Evolutionary conservation across 2,329 filamentous ascomycete genomes (phyloP), one percentile per base, ranked within the genome.

Genomic region (Basipetospora chlamydospora): DNA sequence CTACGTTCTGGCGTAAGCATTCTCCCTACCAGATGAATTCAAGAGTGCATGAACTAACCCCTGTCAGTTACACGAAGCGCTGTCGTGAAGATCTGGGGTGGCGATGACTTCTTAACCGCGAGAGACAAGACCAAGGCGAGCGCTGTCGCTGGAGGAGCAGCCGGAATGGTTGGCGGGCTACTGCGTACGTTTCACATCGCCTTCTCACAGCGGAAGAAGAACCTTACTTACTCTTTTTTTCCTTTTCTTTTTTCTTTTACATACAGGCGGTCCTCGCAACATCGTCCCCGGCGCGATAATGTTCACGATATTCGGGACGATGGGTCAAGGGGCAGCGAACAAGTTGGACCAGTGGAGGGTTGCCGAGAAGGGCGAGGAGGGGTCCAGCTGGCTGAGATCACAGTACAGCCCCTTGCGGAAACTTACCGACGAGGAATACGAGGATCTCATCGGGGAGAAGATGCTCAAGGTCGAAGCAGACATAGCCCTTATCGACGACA

Each of bases 401-500:
- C 77, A 69, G 48, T 84, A 77, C 71, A 80, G 75, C 43, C 82
- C 82, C 0, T 62, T 90, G 42, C 78, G 68, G 46, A 68, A 70
- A 10, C 58, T 90, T 18, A 73, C 73, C 1, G 77, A 90, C 45
- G 67, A 78, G 18, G 76, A 90, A 46, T 90, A 90, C 49, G 68
- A 70, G 40, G 58, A 66, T 1, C 74, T 85, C 58, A 61, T 90
- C 48, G 62, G 66, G 21, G 80, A 87, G 52, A 84, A 78, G 56
- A 58, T 85, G 28, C 52, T 88, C 18, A 67, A 64, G 42, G 59
- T 88, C 3, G 78, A 90, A 44, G 80, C 73, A 1, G 80, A 88
- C 42, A 85, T 90, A 53, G 76, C 81, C 0, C 54, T 90, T 5
- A 64, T 88, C 25, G 81, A 90, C 47, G 83, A 88, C 37, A 75